Conservation (phyloP, 352 stramenopile genomes). For the Globisporangium cystogenes region DNA sequence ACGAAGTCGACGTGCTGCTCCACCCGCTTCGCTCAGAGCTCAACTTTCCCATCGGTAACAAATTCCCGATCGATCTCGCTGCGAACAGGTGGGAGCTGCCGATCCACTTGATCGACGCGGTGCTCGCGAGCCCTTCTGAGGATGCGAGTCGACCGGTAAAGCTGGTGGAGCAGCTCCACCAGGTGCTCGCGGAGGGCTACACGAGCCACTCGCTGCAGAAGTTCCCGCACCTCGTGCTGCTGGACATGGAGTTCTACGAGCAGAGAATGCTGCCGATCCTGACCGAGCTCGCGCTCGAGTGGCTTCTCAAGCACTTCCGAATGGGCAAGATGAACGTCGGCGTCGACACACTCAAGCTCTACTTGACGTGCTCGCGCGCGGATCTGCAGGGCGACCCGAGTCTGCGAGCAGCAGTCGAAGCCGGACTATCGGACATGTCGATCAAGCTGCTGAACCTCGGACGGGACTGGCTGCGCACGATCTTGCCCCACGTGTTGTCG, state of each 20-base stretch:
- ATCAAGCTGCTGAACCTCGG: conserved; percentile 99
- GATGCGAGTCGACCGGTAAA: conserved; percentile 9
- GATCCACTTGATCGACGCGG: conserved; percentile 93
- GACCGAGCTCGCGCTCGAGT: conserved; percentile 78
- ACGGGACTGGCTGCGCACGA: conserved; percentile 96
- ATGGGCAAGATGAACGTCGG: conserved; percentile 93
- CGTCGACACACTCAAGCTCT: conserved; percentile 54
- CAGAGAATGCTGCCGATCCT: conserved; percentile 91
- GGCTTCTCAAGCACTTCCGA: conserved; percentile 85
- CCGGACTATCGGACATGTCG: conserved; percentile 63
- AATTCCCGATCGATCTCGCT: conserved; percentile 86
- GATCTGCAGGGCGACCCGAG: conserved; percentile 69
- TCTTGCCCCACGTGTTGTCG: conserved; percentile 97
- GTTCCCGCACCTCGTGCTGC: conserved; percentile 96
- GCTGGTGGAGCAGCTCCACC: conserved; percentile 69
- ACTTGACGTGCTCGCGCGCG: conserved; percentile 51
- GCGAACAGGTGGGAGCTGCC: conserved; percentile 91
- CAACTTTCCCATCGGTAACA: conserved; percentile 91
- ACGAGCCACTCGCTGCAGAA: conserved; percentile 91
- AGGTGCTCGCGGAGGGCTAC: conserved; percentile 91
- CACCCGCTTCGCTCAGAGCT: conserved; percentile 89
- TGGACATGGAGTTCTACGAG: conserved; percentile 97
- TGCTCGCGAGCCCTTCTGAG: conserved; percentile 54
- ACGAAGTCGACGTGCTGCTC: conserved; percentile 91
- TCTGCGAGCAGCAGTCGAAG: conserved; percentile 76